Percentiles rank a stretch among this genome's conserved stretches.
Conservation (phyloP, 2,329 filamentous ascomycete species). For the Colletotrichum karsti region DNA sequence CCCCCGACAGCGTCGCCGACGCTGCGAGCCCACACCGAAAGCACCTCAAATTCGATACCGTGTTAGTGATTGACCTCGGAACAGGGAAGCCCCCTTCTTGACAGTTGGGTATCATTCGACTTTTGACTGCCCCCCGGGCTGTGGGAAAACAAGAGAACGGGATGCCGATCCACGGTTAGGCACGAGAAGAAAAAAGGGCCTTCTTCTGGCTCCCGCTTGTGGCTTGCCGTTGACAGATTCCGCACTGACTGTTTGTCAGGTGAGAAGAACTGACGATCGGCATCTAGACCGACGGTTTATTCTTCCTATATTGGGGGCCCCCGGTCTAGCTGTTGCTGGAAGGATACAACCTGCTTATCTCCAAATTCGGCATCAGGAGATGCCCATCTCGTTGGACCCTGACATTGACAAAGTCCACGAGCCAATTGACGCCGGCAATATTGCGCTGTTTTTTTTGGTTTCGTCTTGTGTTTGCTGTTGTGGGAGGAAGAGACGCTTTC, state of each 20-base stretch:
- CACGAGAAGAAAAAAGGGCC: neutral
- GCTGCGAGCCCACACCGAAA: no score
- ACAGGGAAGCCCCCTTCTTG: no score
- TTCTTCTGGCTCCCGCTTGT: neutral
- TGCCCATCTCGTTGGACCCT: neutral
- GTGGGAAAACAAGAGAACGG: neutral
- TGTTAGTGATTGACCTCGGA: no score
- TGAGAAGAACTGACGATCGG: conserved; percentile 20
- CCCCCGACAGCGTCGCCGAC: neutral
- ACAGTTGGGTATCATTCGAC: no score
- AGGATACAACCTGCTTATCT: neutral
- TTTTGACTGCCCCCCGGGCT: neutral
- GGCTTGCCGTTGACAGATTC: neutral
- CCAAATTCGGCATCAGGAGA: neutral
- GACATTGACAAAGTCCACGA: neutral
- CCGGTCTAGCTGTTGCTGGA: neutral
- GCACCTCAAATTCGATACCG: no score
- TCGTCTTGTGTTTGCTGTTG: neutral
- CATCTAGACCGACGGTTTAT: conserved; percentile 17
- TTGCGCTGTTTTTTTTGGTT: neutral
- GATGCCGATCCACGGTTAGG: neutral
- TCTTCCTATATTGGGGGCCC: neutral
- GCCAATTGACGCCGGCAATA: neutral
- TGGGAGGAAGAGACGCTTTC: neutral
- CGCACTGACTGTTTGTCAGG: conserved; percentile 13